phyloP scores from a whole-genome alignment of 331 rosid genomes.

The Telfairia occidentalis region DNA sequence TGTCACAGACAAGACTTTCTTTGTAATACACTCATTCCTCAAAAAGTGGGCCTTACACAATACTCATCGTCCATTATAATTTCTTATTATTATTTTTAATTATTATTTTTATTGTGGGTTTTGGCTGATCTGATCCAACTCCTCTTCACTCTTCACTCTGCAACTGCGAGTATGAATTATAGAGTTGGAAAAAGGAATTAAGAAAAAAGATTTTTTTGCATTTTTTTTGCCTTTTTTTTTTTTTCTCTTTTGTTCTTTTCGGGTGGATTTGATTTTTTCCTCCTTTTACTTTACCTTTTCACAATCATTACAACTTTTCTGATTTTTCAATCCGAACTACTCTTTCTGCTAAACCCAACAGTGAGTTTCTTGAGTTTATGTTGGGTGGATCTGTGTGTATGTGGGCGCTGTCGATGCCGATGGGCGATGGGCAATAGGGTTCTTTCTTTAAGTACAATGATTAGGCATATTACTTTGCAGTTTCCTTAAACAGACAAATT shows the following conservation, averaged over 20 bases:
- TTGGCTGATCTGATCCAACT: constrained; percentile 14
- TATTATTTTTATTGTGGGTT: not conserved
- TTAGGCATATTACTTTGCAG: not conserved
- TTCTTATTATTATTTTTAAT: not conserved
- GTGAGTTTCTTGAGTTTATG: not conserved
- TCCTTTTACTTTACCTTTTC: not conserved
- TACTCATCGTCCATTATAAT: constrained; percentile 22
- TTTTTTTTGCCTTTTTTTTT: not conserved
- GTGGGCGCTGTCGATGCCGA: not conserved
- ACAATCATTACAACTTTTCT: constrained; percentile 2
- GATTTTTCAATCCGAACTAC: not conserved
- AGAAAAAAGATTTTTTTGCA: not conserved
- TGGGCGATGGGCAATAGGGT: too few relatives aligned
- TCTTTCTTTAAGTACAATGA: not conserved
- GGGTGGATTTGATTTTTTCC: not conserved
- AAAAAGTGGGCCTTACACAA: constrained; percentile 6
- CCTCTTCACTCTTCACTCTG: not conserved
- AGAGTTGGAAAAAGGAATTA: not conserved
- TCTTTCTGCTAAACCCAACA: not conserved
- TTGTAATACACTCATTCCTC: not conserved
- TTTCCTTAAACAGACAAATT: constrained; percentile 12
- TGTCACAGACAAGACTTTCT: constrained; percentile 7
- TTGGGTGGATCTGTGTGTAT: not conserved
- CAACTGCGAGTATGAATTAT: not conserved
- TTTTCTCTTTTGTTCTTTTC: not conserved